phyloP scores from a whole-genome alignment of 2,329 filamentous ascomycete species.

The Meredithiella fracta region DNA sequence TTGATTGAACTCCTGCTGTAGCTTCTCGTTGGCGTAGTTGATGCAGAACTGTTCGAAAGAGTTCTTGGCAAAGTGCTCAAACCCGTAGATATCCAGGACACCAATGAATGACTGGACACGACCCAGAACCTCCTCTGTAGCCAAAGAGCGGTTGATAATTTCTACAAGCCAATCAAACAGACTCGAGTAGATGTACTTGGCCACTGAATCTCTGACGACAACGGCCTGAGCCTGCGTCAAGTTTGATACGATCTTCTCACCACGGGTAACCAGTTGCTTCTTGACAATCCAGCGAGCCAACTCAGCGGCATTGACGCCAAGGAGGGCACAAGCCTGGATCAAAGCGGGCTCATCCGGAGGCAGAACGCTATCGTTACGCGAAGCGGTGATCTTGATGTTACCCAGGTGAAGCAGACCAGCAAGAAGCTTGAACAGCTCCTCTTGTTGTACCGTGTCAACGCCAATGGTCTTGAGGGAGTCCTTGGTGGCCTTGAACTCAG shows the following conservation, averaged over 20 bases:
- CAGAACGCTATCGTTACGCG: constrained; percentile 73
- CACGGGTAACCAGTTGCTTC: constrained; percentile 91
- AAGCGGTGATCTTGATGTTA: constrained; percentile 89
- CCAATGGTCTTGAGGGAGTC: constrained; percentile 79
- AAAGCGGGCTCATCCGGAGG: constrained; percentile 67
- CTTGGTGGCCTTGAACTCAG: constrained; percentile 79
- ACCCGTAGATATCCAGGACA: constrained; percentile 97
- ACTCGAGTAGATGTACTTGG: constrained; percentile 97
- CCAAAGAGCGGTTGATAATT: constrained; percentile 79
- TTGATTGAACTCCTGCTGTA: constrained; percentile 98
- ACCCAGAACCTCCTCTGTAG: constrained; percentile 70
- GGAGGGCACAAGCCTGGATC: constrained; percentile 61
- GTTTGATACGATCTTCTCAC: constrained; percentile 95
- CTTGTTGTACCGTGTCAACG: constrained; percentile 55
- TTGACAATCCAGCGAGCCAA: constrained; percentile 98
- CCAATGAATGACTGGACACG: constrained; percentile 85
- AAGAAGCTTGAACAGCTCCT: constrained; percentile 75
- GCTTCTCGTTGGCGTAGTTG: constrained; percentile 98
- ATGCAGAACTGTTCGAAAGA: constrained; percentile 99
- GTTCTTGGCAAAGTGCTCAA: constrained; percentile 98
- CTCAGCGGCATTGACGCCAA: constrained; percentile 71
- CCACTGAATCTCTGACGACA: constrained; percentile 90
- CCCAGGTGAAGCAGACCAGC: constrained; percentile 86
- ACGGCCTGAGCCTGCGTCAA: constrained; percentile 82
- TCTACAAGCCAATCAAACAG: constrained; percentile 99